Evolutionary conservation across 352 stramenopile species (phyloP), one percentile per base, ranked within the genome.

Genomic region (Pythium pectinolyticum): DNA sequence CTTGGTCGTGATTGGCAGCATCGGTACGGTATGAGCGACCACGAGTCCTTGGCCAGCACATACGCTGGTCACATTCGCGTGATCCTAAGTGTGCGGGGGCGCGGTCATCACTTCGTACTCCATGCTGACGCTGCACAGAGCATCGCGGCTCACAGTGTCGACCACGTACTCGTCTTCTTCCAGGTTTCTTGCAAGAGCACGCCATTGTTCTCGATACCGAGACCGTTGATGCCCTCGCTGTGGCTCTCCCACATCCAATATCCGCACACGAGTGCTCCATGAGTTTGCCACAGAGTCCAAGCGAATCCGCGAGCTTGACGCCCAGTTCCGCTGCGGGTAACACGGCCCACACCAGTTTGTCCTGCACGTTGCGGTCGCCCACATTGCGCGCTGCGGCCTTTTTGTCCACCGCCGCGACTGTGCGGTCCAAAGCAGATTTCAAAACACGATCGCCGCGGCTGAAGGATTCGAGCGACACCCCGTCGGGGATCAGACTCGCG

Each of bases 141-240:
- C 96, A 65, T 97, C 77, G 49, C 86, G 87, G 57, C 82, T 97
- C 14, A 98, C 95, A 9, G 94, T 96, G 78, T 99, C 96, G 15
- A 99, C 82, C 6, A 98, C 96, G 76, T 98, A 99, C 72, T 99
- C 97, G 57, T 90, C 84, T 12, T 96, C 97, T 51, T 89, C 82
- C 3, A 99, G 78, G 64, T 96, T 70, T 98, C 95, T 69, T 98
- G 94, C 37, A 97, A 73, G 48, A 95, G 66, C 22, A 94, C 87
- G 7, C 81, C 84, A 15, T 88, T 76, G 70, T 96, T 97, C 46
- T 88, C 72, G 50, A 95, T 77, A n/a, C 89, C 89, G 6, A 97
- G 70, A 15, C 87, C 84, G 48, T 96, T 97, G 31, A 91, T 79
- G n/a, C n/a, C n/a, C n/a, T n/a, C n/a, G n/a, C n/a, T n/a, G n/a